phyloP scores from a whole-genome alignment of 2,329 filamentous ascomycete genomes.

The Trichoderma breve region DNA sequence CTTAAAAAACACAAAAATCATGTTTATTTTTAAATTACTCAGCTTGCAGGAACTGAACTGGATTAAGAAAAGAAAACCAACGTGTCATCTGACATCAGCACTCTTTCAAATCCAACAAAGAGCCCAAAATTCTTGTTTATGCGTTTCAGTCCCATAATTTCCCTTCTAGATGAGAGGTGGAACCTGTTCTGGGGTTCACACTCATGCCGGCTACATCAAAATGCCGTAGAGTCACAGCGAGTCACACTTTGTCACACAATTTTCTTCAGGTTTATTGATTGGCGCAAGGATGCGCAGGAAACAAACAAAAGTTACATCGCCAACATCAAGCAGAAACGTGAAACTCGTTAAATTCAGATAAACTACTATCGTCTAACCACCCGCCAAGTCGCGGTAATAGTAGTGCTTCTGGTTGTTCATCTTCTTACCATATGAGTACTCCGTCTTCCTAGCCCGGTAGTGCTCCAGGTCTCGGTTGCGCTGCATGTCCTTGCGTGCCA shows the following conservation, averaged over 20 bases:
- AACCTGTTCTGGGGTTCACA: background rate
- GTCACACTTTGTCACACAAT: background rate
- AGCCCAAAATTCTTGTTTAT: background rate
- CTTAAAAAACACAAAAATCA: background rate
- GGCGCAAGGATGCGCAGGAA: background rate
- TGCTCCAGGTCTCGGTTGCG: conserved; percentile 65
- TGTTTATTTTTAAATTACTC: background rate
- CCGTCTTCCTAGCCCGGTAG: conserved; percentile 59
- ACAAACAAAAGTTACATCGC: background rate
- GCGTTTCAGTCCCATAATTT: background rate
- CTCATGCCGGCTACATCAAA: background rate
- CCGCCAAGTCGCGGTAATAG: conserved; percentile 50
- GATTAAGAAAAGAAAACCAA: background rate
- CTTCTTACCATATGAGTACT: conserved; percentile 69
- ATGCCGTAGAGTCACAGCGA: background rate
- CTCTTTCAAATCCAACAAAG: background rate
- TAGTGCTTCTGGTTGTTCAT: conserved; percentile 70
- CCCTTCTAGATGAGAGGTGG: background rate
- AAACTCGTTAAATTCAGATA: background rate
- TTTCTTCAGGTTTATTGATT: background rate
- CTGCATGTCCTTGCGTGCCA: conserved; percentile 65
- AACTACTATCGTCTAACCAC: conserved; percentile 37
- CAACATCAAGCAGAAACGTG: background rate
- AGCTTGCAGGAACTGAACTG: background rate
- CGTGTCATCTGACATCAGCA: background rate